Base-by-base conservation (phyloP, 805 yeast genomes). In the Myxozyma lipomycoides region DNA sequence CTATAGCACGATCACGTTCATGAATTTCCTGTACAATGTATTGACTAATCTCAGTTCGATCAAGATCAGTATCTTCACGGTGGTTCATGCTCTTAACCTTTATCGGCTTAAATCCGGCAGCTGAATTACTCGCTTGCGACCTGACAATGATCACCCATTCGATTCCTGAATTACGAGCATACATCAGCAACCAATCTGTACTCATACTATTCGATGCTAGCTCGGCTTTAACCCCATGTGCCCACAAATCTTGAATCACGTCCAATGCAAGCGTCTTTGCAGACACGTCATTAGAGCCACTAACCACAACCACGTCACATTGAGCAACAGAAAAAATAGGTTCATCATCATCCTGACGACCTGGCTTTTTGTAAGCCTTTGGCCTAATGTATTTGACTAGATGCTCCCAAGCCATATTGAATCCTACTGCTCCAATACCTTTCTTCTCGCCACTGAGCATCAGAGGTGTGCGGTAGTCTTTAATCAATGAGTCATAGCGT, bases 121-220 rank as follows among this genome's bases (percentile, higher is more conserved):
- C 74, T 50, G 76, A 75, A 19, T 67, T 63, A 37, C 63, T 49
- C 17, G 35, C 48, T 37, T 45, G 52, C 54, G 86, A 95, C 62
- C 86, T 86, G 45, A 91, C 81, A 32, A 85, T 70, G 4, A 93
- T 77, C 1, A 90, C 71, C 85, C 93, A 83, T 43, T 79, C 83
- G 15, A 83, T 84, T 19, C 90, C 88, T 53, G 84, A 88, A 5
- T 68, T 66, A 39, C 76, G 75, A 0, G 95, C 95, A 32, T 76
- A 40, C 74, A 17, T 77, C 74, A 6, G 78, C 62, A 34, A 83
- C 75, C 48, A 85, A 95, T 57, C 91, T 96, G 3, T 64, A 0
- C 78, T 67, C 10, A 67, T 46, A 22, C 64, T 58, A 22, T 62
- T 61, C 15, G 64, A 49, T 1, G 63, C 68, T 21, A 80, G 66